These are phyloP conservation scores for Globisporangium perplexum DNA, from an alignment of 352 stramenopile species.

Conservation along the genomic window DNA sequence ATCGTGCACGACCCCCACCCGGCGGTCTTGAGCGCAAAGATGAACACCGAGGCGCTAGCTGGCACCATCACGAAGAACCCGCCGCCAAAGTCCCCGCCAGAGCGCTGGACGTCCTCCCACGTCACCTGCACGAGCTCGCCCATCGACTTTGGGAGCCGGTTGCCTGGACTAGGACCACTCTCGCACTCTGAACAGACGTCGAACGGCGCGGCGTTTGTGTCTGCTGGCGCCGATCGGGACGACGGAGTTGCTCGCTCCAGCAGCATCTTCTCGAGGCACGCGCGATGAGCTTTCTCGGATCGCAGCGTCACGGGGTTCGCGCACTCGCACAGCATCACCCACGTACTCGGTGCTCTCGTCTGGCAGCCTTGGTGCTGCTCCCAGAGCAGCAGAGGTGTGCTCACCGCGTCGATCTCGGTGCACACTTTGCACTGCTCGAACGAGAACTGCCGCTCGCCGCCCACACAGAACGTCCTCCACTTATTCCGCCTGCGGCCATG, in stretches of 20 bases:
- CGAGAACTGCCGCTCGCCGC: conserved; percentile 13
- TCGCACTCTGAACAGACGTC: conserved; percentile 15
- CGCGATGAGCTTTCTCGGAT: conserved; percentile 22
- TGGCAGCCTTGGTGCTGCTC: conserved; percentile 25
- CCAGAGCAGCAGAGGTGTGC: conserved; percentile 14
- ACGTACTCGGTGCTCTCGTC: conserved; percentile 27
- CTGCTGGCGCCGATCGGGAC: not conserved
- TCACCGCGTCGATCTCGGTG: conserved; percentile 24
- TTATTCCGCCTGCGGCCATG: conserved; percentile 10
- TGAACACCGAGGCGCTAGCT: conserved; percentile 23
- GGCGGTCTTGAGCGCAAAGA: conserved; percentile 24
- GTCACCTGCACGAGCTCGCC: conserved; percentile 24
- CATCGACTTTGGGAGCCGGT: conserved; percentile 19
- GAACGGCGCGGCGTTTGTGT: not conserved
- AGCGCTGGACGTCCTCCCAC: conserved; percentile 23
- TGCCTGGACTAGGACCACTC: not conserved
- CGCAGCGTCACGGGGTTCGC: conserved; percentile 21
- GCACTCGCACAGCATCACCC: conserved; percentile 38
- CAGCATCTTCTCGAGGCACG: conserved; percentile 21
- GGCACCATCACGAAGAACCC: conserved; percentile 42
- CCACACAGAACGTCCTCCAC: conserved; percentile 29
- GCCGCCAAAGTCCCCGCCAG: conserved; percentile 28
- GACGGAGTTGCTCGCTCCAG: not conserved
- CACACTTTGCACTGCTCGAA: conserved; percentile 40
- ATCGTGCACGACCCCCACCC: conserved; percentile 25